Percentiles rank a stretch among this genome's conserved stretches.
These are phyloP conservation scores for Penicillium sp. DNA, from an alignment of 2,329 filamentous ascomycete species.

Conservation along the genomic window DNA sequence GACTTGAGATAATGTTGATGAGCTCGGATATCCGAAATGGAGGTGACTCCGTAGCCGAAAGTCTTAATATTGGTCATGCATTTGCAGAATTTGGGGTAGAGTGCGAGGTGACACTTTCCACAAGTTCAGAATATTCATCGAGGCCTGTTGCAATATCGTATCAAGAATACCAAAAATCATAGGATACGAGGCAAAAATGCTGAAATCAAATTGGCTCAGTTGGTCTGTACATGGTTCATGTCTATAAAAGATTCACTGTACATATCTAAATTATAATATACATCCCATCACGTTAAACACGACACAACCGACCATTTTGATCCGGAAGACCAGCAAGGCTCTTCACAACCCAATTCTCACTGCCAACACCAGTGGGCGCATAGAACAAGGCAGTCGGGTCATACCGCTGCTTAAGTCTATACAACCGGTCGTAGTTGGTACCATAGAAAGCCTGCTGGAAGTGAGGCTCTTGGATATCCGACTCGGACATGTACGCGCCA, in stretches of 20 bases:
- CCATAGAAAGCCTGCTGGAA: slow-evolving; percentile 34
- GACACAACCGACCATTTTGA: slow-evolving; percentile 45
- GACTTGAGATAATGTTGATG: background rate
- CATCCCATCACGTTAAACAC: background rate
- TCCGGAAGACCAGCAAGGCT: slow-evolving; percentile 28
- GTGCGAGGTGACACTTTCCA: too few relatives aligned
- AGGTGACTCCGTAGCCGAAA: background rate
- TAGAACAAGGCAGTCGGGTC: slow-evolving; percentile 53
- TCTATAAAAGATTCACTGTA: background rate
- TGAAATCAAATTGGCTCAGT: background rate
- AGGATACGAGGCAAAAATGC: too few relatives aligned
- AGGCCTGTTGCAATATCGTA: background rate
- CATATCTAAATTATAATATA: background rate
- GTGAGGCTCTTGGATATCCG: slow-evolving; percentile 41
- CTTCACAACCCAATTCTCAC: slow-evolving; percentile 49
- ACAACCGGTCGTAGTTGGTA: slow-evolving; percentile 26
- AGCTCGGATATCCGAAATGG: background rate
- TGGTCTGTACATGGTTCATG: background rate
- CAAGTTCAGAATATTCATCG: too few relatives aligned
- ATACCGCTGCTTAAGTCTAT: slow-evolving; percentile 50
- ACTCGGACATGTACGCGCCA: slow-evolving; percentile 47
- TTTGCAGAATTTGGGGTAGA: too few relatives aligned
- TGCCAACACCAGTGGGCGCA: slow-evolving; percentile 50
- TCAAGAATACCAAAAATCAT: background rate
- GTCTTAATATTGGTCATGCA: too few relatives aligned